Percentiles rank a stretch among this genome's conserved stretches.
Evolutionary conservation across 371 early-diverging fungal species (phyloP).

Genomic region (Syncephalis fuscata): DNA sequence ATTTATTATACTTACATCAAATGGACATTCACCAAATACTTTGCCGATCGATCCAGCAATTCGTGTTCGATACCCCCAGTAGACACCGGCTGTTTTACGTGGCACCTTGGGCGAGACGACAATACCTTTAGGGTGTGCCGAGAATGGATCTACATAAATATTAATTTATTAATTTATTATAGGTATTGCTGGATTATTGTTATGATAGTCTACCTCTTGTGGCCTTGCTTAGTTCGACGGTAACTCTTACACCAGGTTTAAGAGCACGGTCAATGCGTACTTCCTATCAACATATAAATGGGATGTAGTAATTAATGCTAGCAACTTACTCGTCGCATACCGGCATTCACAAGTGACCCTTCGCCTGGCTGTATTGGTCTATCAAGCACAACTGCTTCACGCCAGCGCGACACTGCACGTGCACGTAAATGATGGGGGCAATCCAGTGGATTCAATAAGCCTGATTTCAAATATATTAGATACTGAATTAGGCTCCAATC

Average conservation of each 20-base stretch:
- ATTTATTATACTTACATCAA: constrained; percentile 16
- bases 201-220: constrained; percentile 7
- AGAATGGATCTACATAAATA: neutral
- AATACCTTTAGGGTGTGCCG: constrained; percentile 25
- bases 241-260: constrained; percentile 46
- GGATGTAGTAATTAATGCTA: too few species aligned
- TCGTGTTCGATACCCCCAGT: constrained; percentile 62
- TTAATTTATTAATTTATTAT: constrained; percentile 4
- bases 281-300: too few species aligned
- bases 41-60: constrained; percentile 39
- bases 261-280: constrained; percentile 33
- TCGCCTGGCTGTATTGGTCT: constrained; percentile 19
- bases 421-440: constrained; percentile 49
- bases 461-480: constrained; percentile 9
- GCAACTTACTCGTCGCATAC: constrained; percentile 22
- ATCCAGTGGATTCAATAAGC: constrained; percentile 50
- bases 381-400: constrained; percentile 47
- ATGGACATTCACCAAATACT: constrained; percentile 42
- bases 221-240: constrained; percentile 32
- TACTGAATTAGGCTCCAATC: neutral
- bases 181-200: neutral
- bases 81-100: constrained; percentile 37
- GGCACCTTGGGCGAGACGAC: constrained; percentile 46
- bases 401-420: constrained; percentile 33
- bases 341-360: constrained; percentile 43